A percentile compares a stretch with the other conserved stretches of the same genome.
These are phyloP conservation scores for Cordyceps javanica DNA, from an alignment of 2,329 filamentous ascomycete species.

Conservation along the genomic window DNA sequence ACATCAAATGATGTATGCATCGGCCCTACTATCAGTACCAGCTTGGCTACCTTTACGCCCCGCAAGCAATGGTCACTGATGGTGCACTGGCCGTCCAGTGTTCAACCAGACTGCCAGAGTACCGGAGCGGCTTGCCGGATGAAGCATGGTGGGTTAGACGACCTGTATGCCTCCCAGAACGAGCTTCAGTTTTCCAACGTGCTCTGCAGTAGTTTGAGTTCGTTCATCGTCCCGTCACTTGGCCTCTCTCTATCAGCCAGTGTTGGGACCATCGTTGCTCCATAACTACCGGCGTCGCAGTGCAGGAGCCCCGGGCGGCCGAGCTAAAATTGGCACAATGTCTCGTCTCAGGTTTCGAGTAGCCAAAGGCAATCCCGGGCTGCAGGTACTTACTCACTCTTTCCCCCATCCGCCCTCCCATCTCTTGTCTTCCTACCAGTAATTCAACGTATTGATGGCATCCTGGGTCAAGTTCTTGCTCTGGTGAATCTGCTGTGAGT, in stretches of 20 bases:
- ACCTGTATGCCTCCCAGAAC: not conserved
- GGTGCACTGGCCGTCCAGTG: not conserved
- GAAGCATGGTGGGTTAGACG: not conserved
- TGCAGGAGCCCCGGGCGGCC: not conserved
- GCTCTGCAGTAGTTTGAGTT: not conserved
- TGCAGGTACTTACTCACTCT: not conserved
- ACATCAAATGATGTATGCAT: not conserved
- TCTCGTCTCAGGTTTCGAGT: constrained; percentile 7
- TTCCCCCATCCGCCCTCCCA: not conserved
- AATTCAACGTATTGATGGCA: too few relatives aligned
- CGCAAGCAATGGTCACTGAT: not conserved
- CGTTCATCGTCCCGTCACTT: not conserved
- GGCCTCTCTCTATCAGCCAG: too few relatives aligned
- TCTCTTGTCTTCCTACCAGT: too few relatives aligned
- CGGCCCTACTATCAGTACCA: not conserved
- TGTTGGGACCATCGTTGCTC: too few relatives aligned
- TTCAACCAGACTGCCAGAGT: not conserved
- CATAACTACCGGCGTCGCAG: not conserved
- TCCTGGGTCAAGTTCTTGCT: too few relatives aligned
- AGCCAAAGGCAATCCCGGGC: not conserved
- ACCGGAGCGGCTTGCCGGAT: constrained; percentile 9
- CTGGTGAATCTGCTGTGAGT: too few relatives aligned
- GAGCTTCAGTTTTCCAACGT: not conserved
- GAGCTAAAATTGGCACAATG: not conserved
- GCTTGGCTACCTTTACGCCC: not conserved